Evolutionary conservation across 1,284 basidiomycete species (phyloP).

Genomic region (Rhizoctonia solani): DNA sequence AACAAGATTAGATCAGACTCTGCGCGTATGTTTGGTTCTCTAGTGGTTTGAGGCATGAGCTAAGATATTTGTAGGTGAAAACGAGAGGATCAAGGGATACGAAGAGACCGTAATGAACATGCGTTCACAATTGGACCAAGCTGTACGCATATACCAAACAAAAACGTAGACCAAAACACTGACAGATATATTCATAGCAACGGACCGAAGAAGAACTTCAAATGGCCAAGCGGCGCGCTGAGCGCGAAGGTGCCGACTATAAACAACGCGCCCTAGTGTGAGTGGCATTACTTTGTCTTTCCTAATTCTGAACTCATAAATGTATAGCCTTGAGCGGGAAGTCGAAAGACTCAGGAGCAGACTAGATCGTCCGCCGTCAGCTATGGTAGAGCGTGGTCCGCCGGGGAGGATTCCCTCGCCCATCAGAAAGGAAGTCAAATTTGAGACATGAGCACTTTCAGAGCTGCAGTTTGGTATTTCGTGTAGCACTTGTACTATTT

Average conservation of each 20-base stretch:
- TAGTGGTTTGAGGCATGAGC: conserved; percentile 45
- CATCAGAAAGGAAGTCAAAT: conserved; percentile 29
- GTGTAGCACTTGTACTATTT: conserved; percentile 27
- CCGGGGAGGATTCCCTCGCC: conserved; percentile 26
- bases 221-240: conserved; percentile 71
- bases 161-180: background rate
- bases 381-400: conserved; percentile 17
- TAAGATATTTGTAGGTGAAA: conserved; percentile 51
- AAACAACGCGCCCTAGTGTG: conserved; percentile 72
- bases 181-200: conserved; percentile 55
- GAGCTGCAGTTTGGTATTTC: background rate
- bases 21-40: conserved; percentile 54
- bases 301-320: background rate
- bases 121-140: conserved; percentile 60
- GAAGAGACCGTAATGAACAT: conserved; percentile 61
- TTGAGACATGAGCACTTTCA: conserved; percentile 24
- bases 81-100: conserved; percentile 61
- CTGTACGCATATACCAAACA: conserved; percentile 50
- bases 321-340: conserved; percentile 64
- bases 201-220: conserved; percentile 68
- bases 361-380: conserved; percentile 54
- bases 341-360: conserved; percentile 69
- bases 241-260: conserved; percentile 72
- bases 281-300: conserved; percentile 40
- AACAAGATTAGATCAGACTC: conserved; percentile 62